These are phyloP conservation scores for Lasiosphaeria miniovina DNA, from an alignment of 495 filamentous ascomycete genomes.

Conservation along the genomic window DNA sequence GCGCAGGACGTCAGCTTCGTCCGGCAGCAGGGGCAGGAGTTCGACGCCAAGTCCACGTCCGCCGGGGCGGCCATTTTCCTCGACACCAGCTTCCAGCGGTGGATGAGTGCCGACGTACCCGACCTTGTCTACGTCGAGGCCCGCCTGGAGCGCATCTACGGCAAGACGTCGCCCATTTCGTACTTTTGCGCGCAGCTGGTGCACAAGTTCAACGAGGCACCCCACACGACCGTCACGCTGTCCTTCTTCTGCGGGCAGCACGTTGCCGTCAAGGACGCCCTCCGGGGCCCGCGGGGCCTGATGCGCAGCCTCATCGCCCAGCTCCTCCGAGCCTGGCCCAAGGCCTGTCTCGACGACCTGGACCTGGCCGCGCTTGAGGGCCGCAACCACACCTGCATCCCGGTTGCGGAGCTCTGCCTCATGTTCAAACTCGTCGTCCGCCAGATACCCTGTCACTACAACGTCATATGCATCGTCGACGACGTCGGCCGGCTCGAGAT, in stretches of 20 bases:
- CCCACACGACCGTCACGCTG: neutral
- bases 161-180: slow-evolving; percentile 19
- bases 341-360: slow-evolving; percentile 7
- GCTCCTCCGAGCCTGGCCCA: slow-evolving; percentile 6
- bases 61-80: slow-evolving; percentile 29
- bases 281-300: slow-evolving; percentile 11
- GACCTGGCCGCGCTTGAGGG: slow-evolving; percentile 6
- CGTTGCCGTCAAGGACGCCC: slow-evolving; percentile 6
- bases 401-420: slow-evolving; percentile 4
- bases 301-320: slow-evolving; percentile 14
- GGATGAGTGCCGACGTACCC: neutral
- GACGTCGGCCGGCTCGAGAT: slow-evolving; percentile 10
- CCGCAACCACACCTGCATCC: slow-evolving; percentile 3
- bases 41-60: slow-evolving; percentile 18
- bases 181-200: slow-evolving; percentile 15
- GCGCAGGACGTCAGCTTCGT: slow-evolving; percentile 9
- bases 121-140: slow-evolving; percentile 15
- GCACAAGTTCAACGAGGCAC: neutral
- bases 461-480: slow-evolving; percentile 15
- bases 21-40: slow-evolving; percentile 11
- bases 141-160: slow-evolving; percentile 10
- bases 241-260: slow-evolving; percentile 19
- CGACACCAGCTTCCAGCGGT: slow-evolving; percentile 8
- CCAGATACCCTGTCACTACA: slow-evolving; percentile 7
- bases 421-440: slow-evolving; percentile 7